Evolutionary conservation across 192 early-diverging fungal genomes (phyloP).

Genomic region (Obelidium mucronatum): DNA sequence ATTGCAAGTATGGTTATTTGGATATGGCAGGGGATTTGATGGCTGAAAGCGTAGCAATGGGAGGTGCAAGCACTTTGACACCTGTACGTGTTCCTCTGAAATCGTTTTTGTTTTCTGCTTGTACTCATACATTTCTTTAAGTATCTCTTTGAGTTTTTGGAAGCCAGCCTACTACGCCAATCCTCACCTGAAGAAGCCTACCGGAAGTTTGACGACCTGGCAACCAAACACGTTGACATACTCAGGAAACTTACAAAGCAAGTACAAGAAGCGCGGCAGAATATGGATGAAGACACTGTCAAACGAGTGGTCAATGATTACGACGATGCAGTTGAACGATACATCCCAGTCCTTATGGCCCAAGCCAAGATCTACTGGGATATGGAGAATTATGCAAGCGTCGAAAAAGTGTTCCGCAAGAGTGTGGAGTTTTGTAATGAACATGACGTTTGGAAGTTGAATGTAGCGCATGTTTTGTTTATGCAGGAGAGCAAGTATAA

Average conservation of each 20-base stretch:
- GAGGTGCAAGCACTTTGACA: constrained; percentile 24
- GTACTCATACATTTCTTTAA: constrained; percentile 19
- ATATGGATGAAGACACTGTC: constrained; percentile 66
- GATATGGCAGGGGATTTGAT: constrained; percentile 67
- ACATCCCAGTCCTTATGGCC: constrained; percentile 71
- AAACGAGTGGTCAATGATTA: constrained; percentile 65
- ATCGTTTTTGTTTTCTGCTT: not conserved
- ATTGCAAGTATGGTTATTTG: constrained; percentile 65
- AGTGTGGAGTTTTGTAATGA: constrained; percentile 73
- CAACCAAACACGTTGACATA: constrained; percentile 60
- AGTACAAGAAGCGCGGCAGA: constrained; percentile 65
- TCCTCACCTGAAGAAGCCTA: constrained; percentile 69
- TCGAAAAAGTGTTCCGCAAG: constrained; percentile 71
- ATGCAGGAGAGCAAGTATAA: constrained; percentile 76
- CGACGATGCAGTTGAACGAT: constrained; percentile 65
- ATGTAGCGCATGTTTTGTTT: constrained; percentile 72
- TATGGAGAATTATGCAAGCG: constrained; percentile 66
- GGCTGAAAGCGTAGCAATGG: constrained; percentile 55
- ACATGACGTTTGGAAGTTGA: constrained; percentile 72
- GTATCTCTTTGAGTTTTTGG: constrained; percentile 65
- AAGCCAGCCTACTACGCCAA: constrained; percentile 61
- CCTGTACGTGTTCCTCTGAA: not conserved
- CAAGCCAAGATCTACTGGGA: constrained; percentile 76
- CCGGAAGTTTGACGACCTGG: constrained; percentile 68
- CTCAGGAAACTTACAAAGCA: constrained; percentile 65